Evolutionary conservation across 805 yeast species (phyloP).

Genomic region (Ogataea angusta): DNA sequence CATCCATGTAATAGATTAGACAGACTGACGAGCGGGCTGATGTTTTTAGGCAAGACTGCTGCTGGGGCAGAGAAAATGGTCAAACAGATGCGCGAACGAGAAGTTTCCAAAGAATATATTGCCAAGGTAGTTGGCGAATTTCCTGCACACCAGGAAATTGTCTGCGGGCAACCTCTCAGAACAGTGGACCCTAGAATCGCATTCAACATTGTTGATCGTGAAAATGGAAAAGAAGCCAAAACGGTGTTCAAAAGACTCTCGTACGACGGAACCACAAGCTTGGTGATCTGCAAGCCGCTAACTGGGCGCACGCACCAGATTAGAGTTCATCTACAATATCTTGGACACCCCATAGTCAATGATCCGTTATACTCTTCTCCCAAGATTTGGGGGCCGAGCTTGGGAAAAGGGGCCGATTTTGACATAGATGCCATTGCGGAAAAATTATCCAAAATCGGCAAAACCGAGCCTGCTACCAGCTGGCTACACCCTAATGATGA

Average conservation of each 20-base stretch:
- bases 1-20: slow-evolving; percentile 90
- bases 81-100: slow-evolving; percentile 66
- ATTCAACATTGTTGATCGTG: slow-evolving; percentile 53
- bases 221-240: slow-evolving; percentile 64
- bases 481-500: slow-evolving; percentile 55
- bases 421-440: slow-evolving; percentile 41
- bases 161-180: slow-evolving; percentile 62
- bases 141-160: slow-evolving; percentile 49
- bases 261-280: slow-evolving; percentile 61
- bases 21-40: slow-evolving; percentile 85
- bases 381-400: slow-evolving; percentile 69
- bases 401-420: slow-evolving; percentile 63
- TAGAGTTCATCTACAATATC: slow-evolving; percentile 82
- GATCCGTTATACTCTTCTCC: slow-evolving; percentile 87
- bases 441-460: slow-evolving; percentile 65
- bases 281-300: slow-evolving; percentile 79
- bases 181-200: slow-evolving; percentile 75
- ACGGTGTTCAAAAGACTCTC: slow-evolving; percentile 67
- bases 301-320: slow-evolving; percentile 97
- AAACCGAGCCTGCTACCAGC: slow-evolving; percentile 59
- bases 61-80: slow-evolving; percentile 75
- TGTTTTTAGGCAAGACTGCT: slow-evolving; percentile 85
- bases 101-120: slow-evolving; percentile 76
- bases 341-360: slow-evolving; percentile 90
- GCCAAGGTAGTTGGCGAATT: slow-evolving; percentile 88